Conservation (phyloP, 164 flowering plant species). For the Cinnamomum chago region DNA sequence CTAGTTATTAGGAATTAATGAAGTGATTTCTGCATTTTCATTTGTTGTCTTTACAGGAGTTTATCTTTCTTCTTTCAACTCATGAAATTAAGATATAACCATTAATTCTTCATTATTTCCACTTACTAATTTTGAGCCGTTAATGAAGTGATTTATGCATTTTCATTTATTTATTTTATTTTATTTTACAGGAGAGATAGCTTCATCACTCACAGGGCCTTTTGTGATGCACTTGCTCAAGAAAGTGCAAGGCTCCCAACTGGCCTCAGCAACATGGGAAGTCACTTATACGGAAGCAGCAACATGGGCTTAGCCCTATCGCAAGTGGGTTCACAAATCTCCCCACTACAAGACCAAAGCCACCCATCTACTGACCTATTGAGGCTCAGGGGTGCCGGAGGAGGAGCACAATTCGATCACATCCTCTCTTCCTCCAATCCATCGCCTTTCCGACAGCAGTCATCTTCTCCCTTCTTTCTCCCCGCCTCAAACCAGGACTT, state of each 20-base stretch:
- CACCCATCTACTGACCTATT: conserved; percentile 34
- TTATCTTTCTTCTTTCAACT: not conserved
- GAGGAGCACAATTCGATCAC: conserved; percentile 39
- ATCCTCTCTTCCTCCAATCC: conserved; percentile 28
- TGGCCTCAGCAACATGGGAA: conserved; percentile 48
- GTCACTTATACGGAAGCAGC: conserved; percentile 47
- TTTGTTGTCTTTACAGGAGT: too few relatives aligned
- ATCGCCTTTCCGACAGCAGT: conserved; percentile 19
- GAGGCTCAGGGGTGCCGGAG: conserved; percentile 37
- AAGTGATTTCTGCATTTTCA: too few relatives aligned
- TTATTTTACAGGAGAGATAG: conserved; percentile 72
- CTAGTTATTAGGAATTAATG: too few relatives aligned
- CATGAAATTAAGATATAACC: not conserved
- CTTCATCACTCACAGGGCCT: conserved; percentile 88
- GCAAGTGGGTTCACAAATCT: conserved; percentile 36
- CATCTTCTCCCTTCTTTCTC: conserved; percentile 32
- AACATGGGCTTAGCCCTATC: conserved; percentile 49
- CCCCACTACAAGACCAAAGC: conserved; percentile 36
- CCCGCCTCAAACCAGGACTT: conserved; percentile 31
- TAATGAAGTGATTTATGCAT: not conserved
- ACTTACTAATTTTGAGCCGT: not conserved
- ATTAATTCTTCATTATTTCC: not conserved
- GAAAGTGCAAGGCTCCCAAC: conserved; percentile 71
- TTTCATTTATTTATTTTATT: conserved; percentile 6
- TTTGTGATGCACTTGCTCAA: conserved; percentile 89